A percentile compares a stretch with the other conserved stretches of the same genome.
phyloP scores from a whole-genome alignment of 2,329 filamentous ascomycete genomes.

The Alternaria metachromatica region DNA sequence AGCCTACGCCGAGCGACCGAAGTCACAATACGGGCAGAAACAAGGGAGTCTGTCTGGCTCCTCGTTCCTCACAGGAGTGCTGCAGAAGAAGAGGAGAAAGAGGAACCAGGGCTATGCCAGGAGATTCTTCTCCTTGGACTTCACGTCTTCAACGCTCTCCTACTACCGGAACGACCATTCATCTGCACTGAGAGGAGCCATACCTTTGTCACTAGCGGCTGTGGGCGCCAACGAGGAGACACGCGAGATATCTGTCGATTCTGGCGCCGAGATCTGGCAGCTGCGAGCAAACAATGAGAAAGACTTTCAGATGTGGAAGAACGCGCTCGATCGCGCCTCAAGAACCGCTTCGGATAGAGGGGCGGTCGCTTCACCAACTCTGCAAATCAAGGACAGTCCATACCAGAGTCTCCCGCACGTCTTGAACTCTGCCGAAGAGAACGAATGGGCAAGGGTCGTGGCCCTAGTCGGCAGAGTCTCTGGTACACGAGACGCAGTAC shows the following conservation, averaged over 20 bases:
- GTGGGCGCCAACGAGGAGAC: slow-evolving; percentile 88
- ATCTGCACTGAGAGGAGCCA: slow-evolving; percentile 87
- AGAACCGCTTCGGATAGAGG: slow-evolving; percentile 50
- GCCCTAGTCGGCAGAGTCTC: slow-evolving; percentile 83
- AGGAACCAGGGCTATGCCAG: slow-evolving; percentile 91
- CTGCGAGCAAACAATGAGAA: slow-evolving; percentile 80
- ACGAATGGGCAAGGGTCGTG: slow-evolving; percentile 88
- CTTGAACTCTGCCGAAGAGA: slow-evolving; percentile 66
- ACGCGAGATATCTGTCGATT: slow-evolving; percentile 94
- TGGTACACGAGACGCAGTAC: slow-evolving; percentile 85
- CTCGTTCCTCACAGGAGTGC: slow-evolving; percentile 79
- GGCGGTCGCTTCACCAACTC: slow-evolving; percentile 34
- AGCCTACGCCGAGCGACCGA: slow-evolving; percentile 49
- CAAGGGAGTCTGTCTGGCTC: slow-evolving; percentile 27
- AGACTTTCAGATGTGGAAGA: slow-evolving; percentile 88
- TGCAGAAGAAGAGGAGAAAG: slow-evolving; percentile 91
- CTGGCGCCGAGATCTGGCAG: slow-evolving; percentile 97
- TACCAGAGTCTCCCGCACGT: slow-evolving; percentile 26
- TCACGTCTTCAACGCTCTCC: slow-evolving; percentile 89
- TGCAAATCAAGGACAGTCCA: slow-evolving; percentile 35
- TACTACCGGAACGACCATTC: slow-evolving; percentile 97
- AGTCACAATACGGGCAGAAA: slow-evolving; percentile 43
- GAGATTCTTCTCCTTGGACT: slow-evolving; percentile 95
- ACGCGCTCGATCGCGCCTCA: slow-evolving; percentile 82
- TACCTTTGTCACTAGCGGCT: slow-evolving; percentile 88